Conservation (phyloP, 2,329 filamentous ascomycete genomes). For the Fusarium torreyae region DNA sequence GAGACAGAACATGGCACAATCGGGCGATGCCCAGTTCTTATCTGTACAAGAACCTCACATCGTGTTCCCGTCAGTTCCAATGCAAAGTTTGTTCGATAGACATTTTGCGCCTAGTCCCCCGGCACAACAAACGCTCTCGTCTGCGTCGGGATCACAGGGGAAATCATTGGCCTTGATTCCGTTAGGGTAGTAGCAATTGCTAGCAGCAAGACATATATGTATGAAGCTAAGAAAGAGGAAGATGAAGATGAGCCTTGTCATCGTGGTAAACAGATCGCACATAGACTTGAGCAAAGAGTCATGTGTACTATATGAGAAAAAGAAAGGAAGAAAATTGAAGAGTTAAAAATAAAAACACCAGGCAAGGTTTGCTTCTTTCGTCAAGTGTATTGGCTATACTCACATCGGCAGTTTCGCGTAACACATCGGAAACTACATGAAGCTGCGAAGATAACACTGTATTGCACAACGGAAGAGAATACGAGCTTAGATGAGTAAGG, state of each 20-base stretch:
- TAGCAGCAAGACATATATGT: conserved; percentile 14
- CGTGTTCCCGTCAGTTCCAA: conserved; percentile 37
- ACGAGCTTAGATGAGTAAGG: not conserved
- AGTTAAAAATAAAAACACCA: not conserved
- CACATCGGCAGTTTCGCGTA: not conserved
- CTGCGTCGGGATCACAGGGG: conserved; percentile 40
- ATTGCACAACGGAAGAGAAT: not conserved
- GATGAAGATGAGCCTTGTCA: conserved; percentile 15
- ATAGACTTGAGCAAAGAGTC: not conserved
- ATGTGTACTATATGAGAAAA: not conserved
- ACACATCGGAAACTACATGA: conserved; percentile 1
- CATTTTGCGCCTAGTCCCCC: conserved; percentile 39
- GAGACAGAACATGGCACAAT: conserved; percentile 39
- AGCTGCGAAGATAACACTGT: not conserved
- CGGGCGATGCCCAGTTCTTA: conserved; percentile 38
- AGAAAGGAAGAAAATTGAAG: too few species aligned
- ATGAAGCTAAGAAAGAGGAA: conserved; percentile 23
- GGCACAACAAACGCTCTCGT: conserved; percentile 44
- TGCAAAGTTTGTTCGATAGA: conserved; percentile 44
- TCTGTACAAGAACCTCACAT: conserved; percentile 48
- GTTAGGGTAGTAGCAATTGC: conserved; percentile 43
- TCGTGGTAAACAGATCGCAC: conserved; percentile 4
- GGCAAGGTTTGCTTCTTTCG: not conserved
- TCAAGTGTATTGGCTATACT: not conserved
- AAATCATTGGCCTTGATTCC: conserved; percentile 26